phyloP scores from a whole-genome alignment of 2,329 filamentous ascomycete genomes.

The Beauveria rudraprayagi region DNA sequence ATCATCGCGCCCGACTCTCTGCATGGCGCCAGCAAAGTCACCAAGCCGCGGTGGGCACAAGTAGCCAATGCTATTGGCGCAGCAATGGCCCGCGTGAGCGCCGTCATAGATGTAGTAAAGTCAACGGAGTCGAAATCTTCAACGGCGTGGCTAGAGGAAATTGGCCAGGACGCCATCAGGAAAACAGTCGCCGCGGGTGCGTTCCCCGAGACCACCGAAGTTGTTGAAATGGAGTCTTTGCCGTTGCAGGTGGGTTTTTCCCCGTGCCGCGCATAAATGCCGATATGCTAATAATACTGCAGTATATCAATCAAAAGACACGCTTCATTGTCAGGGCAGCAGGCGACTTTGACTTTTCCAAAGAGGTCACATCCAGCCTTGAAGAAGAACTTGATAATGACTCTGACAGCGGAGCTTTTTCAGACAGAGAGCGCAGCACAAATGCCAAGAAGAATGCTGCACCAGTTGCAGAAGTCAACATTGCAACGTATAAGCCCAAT shows the following conservation, averaged over 20 bases:
- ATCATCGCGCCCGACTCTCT: constrained; percentile 49
- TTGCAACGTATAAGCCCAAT: constrained; percentile 38
- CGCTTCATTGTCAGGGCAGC: constrained; percentile 52
- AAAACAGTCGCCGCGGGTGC: constrained; percentile 39
- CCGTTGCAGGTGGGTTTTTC: constrained; percentile 38
- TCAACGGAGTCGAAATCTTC: constrained; percentile 35
- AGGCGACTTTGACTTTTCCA: constrained; percentile 44
- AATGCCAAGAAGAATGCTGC: background rate
- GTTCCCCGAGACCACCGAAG: constrained; percentile 31
- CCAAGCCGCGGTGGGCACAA: constrained; percentile 48
- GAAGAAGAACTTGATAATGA: constrained; percentile 5
- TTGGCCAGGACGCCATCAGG: constrained; percentile 33
- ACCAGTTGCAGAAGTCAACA: constrained; percentile 22
- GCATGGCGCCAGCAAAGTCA: constrained; percentile 45
- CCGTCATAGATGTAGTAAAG: constrained; percentile 42
- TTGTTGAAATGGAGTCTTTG: constrained; percentile 46
- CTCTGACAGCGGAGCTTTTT: constrained; percentile 15
- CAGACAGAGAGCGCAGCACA: constrained; percentile 14
- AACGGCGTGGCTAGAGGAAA: constrained; percentile 29
- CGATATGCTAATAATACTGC: constrained; percentile 10
- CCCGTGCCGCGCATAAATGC: background rate
- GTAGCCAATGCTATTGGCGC: constrained; percentile 60
- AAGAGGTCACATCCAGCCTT: background rate
- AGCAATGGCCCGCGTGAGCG: constrained; percentile 52
- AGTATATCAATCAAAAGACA: constrained; percentile 45